A percentile compares a stretch with the other conserved stretches of the same genome.
Evolutionary conservation across 2,329 filamentous ascomycete genomes (phyloP).

Genomic region (Xylariales sp.): DNA sequence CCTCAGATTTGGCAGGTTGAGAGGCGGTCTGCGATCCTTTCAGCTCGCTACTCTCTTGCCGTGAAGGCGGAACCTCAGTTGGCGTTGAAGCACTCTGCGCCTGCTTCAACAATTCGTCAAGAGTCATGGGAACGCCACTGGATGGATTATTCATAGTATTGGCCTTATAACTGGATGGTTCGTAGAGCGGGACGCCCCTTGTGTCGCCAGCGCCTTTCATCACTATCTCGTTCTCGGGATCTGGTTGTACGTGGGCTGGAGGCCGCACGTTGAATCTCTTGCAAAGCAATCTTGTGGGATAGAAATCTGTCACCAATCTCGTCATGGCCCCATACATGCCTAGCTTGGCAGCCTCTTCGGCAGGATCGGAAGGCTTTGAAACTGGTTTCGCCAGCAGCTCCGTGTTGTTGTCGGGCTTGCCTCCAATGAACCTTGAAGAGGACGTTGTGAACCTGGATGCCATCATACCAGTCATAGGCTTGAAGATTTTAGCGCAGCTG

Average conservation of each 20-base stretch:
- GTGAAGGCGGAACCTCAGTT: background rate
- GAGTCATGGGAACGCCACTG: slow-evolving; percentile 19
- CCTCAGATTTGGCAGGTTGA: slow-evolving; percentile 24
- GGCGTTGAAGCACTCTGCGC: slow-evolving; percentile 12
- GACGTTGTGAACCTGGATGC: slow-evolving; percentile 84
- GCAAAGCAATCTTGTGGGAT: slow-evolving; percentile 80
- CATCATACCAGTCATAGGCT: slow-evolving; percentile 88
- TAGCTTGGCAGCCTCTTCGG: slow-evolving; percentile 79
- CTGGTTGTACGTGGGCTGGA: slow-evolving; percentile 62
- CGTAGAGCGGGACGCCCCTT: slow-evolving; percentile 5
- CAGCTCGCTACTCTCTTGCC: background rate
- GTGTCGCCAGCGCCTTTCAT: slow-evolving; percentile 3
- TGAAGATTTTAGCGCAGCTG: slow-evolving; percentile 68
- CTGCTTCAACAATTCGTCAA: slow-evolving; percentile 24
- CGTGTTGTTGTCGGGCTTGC: slow-evolving; percentile 12
- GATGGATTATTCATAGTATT: background rate
- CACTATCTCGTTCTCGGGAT: slow-evolving; percentile 31
- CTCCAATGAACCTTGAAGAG: slow-evolving; percentile 26
- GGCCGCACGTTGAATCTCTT: slow-evolving; percentile 89
- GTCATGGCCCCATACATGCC: slow-evolving; percentile 95
- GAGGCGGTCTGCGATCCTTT: background rate
- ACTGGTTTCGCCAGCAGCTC: slow-evolving; percentile 38
- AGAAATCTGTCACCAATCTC: slow-evolving; percentile 65
- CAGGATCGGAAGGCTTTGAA: slow-evolving; percentile 66
- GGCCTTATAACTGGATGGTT: background rate